Evolutionary conservation across 768 basidiomycete genomes (phyloP), one percentile per base, ranked within the genome.

Genomic region (Inosperma sp.): DNA sequence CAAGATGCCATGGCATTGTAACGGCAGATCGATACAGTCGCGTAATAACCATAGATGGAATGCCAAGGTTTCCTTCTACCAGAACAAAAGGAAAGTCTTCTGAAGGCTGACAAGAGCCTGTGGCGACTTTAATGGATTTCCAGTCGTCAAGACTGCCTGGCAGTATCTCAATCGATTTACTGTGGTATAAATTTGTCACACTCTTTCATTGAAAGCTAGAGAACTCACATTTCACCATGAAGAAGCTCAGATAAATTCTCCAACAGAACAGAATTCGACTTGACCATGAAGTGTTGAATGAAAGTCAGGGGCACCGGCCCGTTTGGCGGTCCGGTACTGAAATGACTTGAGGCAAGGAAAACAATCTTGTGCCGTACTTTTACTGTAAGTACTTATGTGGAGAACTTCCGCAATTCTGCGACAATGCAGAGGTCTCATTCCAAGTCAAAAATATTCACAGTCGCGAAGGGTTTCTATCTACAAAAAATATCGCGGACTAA

Each of bases 41-140:
- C 59, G 76, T 75, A 2, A 84, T 73, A 7, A 74, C 56, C 55
- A 80, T 84, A 59, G 79, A 73, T 1, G 84, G 85, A 26, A 88
- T 68, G 0, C 86, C 86, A 10, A 88, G 74, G 48, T 88, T 74
- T 6, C 73, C 73, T 34, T 84, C 79, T 14, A 72, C 56, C 49
- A 79, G 69, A 12, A 86, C 59, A 61, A 84, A 86, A 2, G 84
- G 83, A 36, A 68, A 65, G 8, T 66, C 62, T 8, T 58, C 37
- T 23, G 59, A 66, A 5, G 61, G 62, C 23, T 59, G 61, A 30
- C 57, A 56, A 9, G 58, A 37, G 9, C 52, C 57, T 17, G 58
- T 49, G 17, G 61, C 55, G 25, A 55, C 4, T 39, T 61, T 54
- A 8, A 56, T 49, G 6, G 54, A 41, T 44, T 51, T 56, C 81